Conservation (phyloP, 805 yeast genomes). For the Barnettozyma salicaria region DNA sequence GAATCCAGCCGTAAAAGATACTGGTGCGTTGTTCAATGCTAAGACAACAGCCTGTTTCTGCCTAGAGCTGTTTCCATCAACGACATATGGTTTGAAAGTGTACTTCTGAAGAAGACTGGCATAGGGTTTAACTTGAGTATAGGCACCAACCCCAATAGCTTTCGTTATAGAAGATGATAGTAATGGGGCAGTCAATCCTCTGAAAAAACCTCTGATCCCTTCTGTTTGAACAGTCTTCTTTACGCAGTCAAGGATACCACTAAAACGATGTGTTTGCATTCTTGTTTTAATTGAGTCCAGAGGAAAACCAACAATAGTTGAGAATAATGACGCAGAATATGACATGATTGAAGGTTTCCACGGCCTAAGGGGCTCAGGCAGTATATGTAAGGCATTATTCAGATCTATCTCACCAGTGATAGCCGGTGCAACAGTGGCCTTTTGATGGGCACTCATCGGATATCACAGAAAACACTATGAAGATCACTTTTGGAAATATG, state of each 20-base stretch:
- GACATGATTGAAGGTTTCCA: conserved; percentile 57
- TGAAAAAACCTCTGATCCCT: conserved; percentile 63
- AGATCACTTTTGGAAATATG: too few species aligned
- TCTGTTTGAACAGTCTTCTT: conserved; percentile 48
- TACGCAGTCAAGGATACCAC: conserved; percentile 52
- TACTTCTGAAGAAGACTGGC: conserved; percentile 21
- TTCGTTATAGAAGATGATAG: conserved; percentile 59
- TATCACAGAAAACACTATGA: too few species aligned
- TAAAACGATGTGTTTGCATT: conserved; percentile 71
- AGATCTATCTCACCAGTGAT: conserved; percentile 51
- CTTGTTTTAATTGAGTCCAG: conserved; percentile 82
- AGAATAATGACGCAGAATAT: conserved; percentile 52
- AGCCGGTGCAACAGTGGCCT: conserved; percentile 37
- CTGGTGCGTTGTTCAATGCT: conserved; percentile 37
- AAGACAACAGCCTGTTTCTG: conserved; percentile 8
- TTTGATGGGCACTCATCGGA: conserved; percentile 9
- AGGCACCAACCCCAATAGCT: conserved; percentile 60
- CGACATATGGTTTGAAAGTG: conserved; percentile 16
- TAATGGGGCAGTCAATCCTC: conserved; percentile 74
- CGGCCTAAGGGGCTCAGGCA: conserved; percentile 45
- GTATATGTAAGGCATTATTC: conserved; percentile 38
- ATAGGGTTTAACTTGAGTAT: conserved; percentile 47
- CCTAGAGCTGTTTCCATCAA: conserved; percentile 10
- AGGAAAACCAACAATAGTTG: conserved; percentile 76
- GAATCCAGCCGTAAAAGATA: conserved; percentile 38